Evolutionary conservation across 2,329 filamentous ascomycete genomes (phyloP).

Genomic region (Neoarthrinium moseri): DNA sequence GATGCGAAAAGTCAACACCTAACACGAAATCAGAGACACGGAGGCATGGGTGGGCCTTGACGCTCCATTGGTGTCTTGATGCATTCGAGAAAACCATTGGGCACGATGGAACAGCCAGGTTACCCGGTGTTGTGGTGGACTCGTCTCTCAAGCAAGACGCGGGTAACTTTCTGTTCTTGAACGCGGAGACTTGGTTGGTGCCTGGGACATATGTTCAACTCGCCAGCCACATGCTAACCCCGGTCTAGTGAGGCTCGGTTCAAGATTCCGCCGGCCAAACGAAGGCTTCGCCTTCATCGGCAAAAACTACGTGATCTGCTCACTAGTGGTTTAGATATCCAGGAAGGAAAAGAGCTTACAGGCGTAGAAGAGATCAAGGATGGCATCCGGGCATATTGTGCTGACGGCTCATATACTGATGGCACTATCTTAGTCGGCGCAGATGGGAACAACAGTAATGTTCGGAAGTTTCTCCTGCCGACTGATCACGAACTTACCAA

Average conservation of each 20-base stretch:
- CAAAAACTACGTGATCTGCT: constrained; percentile 32
- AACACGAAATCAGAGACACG: constrained; percentile 26
- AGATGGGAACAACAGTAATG: constrained; percentile 37
- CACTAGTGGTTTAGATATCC: constrained; percentile 26
- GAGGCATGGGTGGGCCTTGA: constrained; percentile 57
- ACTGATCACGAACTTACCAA: constrained; percentile 28
- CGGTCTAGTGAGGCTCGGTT: constrained; percentile 19
- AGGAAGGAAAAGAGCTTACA: constrained; percentile 30
- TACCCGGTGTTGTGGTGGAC: constrained; percentile 20
- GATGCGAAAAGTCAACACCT: constrained; percentile 9
- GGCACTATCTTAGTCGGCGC: constrained; percentile 37
- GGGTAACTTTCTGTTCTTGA: constrained; percentile 39
- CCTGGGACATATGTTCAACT: constrained; percentile 14
- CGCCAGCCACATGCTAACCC: background rate
- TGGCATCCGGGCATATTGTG: constrained; percentile 26
- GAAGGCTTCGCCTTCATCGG: constrained; percentile 33
- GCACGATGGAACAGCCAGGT: constrained; percentile 12
- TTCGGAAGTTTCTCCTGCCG: constrained; percentile 31
- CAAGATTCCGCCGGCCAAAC: constrained; percentile 34
- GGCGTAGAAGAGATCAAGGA: constrained; percentile 21
- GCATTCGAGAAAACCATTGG: constrained; percentile 24
- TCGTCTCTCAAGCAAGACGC: constrained; percentile 31
- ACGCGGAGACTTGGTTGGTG: constrained; percentile 34
- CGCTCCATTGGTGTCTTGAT: constrained; percentile 56
- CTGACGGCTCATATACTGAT: constrained; percentile 28